These are phyloP conservation scores for Lodderomyces orthopsilosis DNA, from an alignment of 1,139 yeast species.

Conservation along the genomic window DNA sequence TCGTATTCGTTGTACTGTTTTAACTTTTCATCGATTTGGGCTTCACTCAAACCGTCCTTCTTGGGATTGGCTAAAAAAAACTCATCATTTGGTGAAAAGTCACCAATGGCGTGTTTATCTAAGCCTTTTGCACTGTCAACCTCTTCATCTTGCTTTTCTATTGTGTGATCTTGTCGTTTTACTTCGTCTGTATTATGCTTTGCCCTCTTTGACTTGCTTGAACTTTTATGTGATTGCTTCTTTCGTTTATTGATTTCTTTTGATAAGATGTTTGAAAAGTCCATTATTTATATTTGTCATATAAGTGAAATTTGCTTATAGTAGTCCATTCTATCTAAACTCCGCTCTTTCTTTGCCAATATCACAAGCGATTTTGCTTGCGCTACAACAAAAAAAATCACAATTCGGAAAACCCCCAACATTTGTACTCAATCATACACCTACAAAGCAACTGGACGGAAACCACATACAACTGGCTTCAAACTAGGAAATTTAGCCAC, in stretches of 20 bases:
- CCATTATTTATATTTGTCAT: constrained; percentile 10
- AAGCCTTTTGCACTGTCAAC: not conserved
- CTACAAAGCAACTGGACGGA: no score
- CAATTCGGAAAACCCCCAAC: not conserved
- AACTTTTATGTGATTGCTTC: constrained; percentile 6
- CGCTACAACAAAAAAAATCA: not conserved
- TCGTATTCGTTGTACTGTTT: constrained; percentile 11
- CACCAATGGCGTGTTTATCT: no score
- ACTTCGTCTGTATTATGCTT: constrained; percentile 13
- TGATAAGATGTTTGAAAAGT: constrained; percentile 17
- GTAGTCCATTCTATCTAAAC: not conserved
- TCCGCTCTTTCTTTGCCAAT: not conserved
- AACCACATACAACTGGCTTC: not conserved
- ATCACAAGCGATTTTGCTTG: not conserved
- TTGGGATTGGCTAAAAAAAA: constrained; percentile 8
- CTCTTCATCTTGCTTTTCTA: not conserved
- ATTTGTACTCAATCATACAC: not conserved
- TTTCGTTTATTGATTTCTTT: constrained; percentile 15
- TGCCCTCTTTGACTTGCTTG: constrained; percentile 3
- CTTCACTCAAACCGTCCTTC: constrained; percentile 28
- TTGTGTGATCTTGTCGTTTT: not conserved
- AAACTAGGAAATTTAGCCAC: not conserved
- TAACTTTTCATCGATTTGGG: constrained; percentile 14
- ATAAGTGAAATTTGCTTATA: not conserved
- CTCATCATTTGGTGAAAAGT: not conserved